Conservation (phyloP, 768 basidiomycete genomes). For the Auriscalpium vulgare region DNA sequence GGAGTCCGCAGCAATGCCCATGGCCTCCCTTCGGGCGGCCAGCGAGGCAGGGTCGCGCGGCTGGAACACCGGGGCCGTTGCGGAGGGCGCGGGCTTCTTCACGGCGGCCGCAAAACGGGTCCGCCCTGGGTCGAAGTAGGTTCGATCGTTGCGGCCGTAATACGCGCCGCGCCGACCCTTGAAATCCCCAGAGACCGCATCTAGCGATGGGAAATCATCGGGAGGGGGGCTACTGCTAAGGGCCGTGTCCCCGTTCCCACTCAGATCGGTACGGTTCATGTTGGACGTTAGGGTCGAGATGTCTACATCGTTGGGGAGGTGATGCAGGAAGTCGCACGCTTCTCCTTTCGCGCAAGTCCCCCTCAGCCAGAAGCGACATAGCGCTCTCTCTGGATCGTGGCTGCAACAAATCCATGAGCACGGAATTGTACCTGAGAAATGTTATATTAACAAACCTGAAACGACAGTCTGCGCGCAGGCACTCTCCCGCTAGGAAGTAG, state of each 20-base stretch:
- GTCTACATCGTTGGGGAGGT: slow-evolving; percentile 82
- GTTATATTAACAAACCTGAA: slow-evolving; percentile 65
- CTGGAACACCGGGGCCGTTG: slow-evolving; percentile 21
- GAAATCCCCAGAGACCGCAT: slow-evolving; percentile 29
- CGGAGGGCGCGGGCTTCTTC: slow-evolving; percentile 48
- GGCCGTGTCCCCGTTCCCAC: slow-evolving; percentile 36
- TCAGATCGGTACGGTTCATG: slow-evolving; percentile 58
- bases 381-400: slow-evolving; percentile 88
- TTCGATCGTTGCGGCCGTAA: slow-evolving; percentile 27
- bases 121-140: slow-evolving; percentile 73
- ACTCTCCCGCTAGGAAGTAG: slow-evolving; percentile 95
- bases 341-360: slow-evolving; percentile 97
- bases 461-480: slow-evolving; percentile 90
- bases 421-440: neutral
- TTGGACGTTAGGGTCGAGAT: slow-evolving; percentile 59
- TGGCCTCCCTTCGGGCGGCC: slow-evolving; percentile 46
- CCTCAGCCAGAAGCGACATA: slow-evolving; percentile 96
- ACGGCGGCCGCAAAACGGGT: slow-evolving; percentile 87
- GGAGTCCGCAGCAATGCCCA: slow-evolving; percentile 54
- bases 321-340: slow-evolving; percentile 92
- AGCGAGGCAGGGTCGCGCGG: slow-evolving; percentile 29
- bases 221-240: slow-evolving; percentile 27
- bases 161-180: slow-evolving; percentile 35
- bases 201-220: slow-evolving; percentile 71
- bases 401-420: slow-evolving; percentile 32